These are phyloP conservation scores for Anisodus acutangulus DNA, from an alignment of 257 asterid species.

Conservation along the genomic window DNA sequence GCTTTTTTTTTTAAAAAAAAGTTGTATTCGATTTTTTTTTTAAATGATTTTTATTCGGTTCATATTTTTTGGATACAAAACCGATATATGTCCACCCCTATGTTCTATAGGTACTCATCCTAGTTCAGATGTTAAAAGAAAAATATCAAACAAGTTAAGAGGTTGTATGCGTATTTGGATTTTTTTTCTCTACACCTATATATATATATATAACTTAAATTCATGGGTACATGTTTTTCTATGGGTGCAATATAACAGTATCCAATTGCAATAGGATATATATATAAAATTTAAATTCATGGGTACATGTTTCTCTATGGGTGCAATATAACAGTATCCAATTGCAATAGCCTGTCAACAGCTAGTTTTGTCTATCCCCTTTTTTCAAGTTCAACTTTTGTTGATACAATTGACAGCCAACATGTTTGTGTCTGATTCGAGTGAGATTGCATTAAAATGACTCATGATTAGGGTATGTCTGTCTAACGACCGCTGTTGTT, in stretches of 20 bases:
- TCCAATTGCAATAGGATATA: not conserved
- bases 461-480: constrained; percentile 32
- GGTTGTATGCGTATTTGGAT: too few species aligned
- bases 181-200: too few species aligned
- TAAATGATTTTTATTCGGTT: too few species aligned
- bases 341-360: constrained; percentile 19
- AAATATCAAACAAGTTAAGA: too few species aligned
- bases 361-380: not conserved
- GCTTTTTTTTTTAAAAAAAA: too few species aligned
- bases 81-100: too few species aligned
- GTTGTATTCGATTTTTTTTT: too few species aligned
- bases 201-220: too few species aligned
- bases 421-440: not conserved
- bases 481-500: constrained; percentile 9
- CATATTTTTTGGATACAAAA: too few species aligned
- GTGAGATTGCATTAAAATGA: not conserved
- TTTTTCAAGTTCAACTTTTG: not conserved
- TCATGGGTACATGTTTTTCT: not conserved
- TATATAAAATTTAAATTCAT: too few species aligned
- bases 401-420: constrained; percentile 31
- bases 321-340: not conserved
- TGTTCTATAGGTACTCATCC: too few species aligned
- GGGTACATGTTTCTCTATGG: not conserved
- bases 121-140: too few species aligned
- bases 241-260: not conserved